phyloP scores from a whole-genome alignment of 495 filamentous ascomycete species.

The Podospora conica region DNA sequence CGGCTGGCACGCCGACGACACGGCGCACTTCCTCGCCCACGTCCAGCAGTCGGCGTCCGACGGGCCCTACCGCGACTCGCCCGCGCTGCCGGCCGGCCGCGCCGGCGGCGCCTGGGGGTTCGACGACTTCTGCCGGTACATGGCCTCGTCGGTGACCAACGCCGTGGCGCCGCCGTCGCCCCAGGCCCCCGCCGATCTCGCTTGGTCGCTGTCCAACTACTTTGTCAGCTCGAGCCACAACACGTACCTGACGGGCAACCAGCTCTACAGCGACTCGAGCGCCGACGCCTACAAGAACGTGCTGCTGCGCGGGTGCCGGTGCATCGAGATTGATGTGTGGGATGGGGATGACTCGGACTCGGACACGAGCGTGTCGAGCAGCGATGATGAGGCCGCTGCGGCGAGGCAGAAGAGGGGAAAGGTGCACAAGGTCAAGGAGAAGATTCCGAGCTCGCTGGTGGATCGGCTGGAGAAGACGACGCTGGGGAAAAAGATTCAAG shows the following conservation, averaged over 20 bases:
- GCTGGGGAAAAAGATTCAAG: slow-evolving; percentile 32
- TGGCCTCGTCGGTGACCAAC: slow-evolving; percentile 50
- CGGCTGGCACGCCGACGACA: slow-evolving; percentile 33
- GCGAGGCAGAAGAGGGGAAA: slow-evolving; percentile 19
- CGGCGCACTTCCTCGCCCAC: slow-evolving; percentile 32
- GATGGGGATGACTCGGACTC: slow-evolving; percentile 60
- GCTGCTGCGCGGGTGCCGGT: slow-evolving; percentile 77
- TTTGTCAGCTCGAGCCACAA: slow-evolving; percentile 93
- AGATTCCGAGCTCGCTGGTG: slow-evolving; percentile 33
- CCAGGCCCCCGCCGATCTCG: slow-evolving; percentile 42
- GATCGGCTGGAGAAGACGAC: slow-evolving; percentile 34
- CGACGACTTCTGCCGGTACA: slow-evolving; percentile 51
- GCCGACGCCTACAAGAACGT: slow-evolving; percentile 79
- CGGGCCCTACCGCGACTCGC: slow-evolving; percentile 5
- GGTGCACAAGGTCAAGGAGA: slow-evolving; percentile 29
- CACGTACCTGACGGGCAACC: slow-evolving; percentile 89
- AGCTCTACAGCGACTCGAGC: slow-evolving; percentile 77
- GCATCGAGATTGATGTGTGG: slow-evolving; percentile 95
- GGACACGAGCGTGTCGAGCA: slow-evolving; percentile 30
- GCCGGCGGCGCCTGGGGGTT: slow-evolving; percentile 36
- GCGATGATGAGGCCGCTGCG: slow-evolving; percentile 26
- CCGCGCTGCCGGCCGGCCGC: background rate
- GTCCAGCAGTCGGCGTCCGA: slow-evolving; percentile 23
- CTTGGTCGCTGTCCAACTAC: slow-evolving; percentile 73
- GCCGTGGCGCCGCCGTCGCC: slow-evolving; percentile 31